phyloP scores from a whole-genome alignment of 2,329 filamentous ascomycete genomes.

The Fusarium napiforme region DNA sequence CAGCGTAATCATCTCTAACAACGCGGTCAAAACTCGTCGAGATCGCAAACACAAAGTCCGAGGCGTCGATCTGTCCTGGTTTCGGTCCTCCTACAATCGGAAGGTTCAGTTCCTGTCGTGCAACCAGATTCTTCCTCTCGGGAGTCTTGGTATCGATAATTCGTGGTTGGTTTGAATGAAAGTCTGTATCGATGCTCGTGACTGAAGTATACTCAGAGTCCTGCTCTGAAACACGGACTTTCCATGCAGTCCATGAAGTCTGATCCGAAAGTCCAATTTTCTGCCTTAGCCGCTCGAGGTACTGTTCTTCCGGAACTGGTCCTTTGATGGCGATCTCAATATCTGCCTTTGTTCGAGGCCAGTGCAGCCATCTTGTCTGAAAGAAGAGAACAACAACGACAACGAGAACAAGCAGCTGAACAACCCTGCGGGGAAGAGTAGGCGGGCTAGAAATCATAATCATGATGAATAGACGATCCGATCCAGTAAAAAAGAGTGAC shows the following conservation, averaged over 20 bases:
- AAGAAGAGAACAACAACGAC: constrained; percentile 45
- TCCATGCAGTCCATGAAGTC: constrained; percentile 51
- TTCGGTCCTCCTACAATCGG: constrained; percentile 47
- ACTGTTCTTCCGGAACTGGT: constrained; percentile 48
- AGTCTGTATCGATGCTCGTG: constrained; percentile 47
- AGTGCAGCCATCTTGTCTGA: constrained; percentile 30
- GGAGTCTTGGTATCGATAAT: constrained; percentile 44
- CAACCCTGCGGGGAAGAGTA: constrained; percentile 36
- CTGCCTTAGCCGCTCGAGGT: constrained; percentile 45
- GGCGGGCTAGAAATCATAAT: constrained; percentile 41
- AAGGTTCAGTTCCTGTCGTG: constrained; percentile 48
- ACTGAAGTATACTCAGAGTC: constrained; percentile 43
- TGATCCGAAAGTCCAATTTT: constrained; percentile 46
- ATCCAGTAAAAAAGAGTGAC: constrained; percentile 40
- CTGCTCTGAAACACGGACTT: constrained; percentile 46
- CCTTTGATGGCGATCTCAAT: constrained; percentile 32
- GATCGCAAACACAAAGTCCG: constrained; percentile 56
- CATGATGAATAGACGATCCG: constrained; percentile 38
- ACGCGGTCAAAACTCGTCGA: constrained; percentile 57
- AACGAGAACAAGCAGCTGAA: constrained; percentile 37
- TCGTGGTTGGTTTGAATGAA: constrained; percentile 46
- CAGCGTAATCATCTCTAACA: constrained; percentile 51
- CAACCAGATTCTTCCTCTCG: constrained; percentile 42
- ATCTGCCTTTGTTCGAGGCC: constrained; percentile 1
- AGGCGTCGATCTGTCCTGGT: constrained; percentile 52